These are phyloP conservation scores for Pachyrhizus erosus DNA, from an alignment of 306 rosid species.

Conservation along the genomic window DNA sequence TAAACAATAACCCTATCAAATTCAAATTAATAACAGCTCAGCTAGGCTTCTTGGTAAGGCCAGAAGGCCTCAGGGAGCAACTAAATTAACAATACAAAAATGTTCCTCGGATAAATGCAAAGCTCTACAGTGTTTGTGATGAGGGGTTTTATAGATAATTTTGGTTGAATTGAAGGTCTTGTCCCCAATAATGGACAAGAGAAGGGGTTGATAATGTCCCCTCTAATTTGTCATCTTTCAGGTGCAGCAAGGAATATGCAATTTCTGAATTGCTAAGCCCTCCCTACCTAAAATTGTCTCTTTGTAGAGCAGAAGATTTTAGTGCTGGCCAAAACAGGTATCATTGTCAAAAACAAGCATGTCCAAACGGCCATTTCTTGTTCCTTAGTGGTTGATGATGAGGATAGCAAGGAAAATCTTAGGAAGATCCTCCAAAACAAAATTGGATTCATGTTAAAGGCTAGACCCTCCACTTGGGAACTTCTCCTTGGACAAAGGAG, in stretches of 20 bases:
- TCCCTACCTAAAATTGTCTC: constrained; percentile 30
- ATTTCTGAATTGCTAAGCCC: constrained; percentile 8
- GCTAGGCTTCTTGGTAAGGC: constrained; percentile 3
- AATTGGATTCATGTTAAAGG: constrained; percentile 28
- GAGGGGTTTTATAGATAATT: constrained; percentile 29
- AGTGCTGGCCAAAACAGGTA: constrained; percentile 15
- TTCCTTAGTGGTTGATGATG: constrained; percentile 34
- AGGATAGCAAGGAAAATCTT: constrained; percentile 48
- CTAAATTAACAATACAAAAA: constrained; percentile 27
- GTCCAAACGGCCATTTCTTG: background rate
- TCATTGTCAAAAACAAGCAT: constrained; percentile 39
- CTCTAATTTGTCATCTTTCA: constrained; percentile 30
- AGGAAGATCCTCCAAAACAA: constrained; percentile 52
- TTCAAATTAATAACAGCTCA: background rate
- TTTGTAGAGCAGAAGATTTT: background rate
- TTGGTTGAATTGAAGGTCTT: background rate
- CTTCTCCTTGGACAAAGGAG: constrained; percentile 38
- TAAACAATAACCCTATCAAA: constrained; percentile 16
- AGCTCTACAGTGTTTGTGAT: constrained; percentile 35
- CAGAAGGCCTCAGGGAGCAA: constrained; percentile 18
- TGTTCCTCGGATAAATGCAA: constrained; percentile 26
- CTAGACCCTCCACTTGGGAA: constrained; percentile 35
- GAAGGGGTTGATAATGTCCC: constrained; percentile 48
- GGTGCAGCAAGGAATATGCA: background rate
- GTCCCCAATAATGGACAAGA: constrained; percentile 30